Conservation (phyloP, 352 stramenopile genomes). For the Globisporangium nunn region DNA sequence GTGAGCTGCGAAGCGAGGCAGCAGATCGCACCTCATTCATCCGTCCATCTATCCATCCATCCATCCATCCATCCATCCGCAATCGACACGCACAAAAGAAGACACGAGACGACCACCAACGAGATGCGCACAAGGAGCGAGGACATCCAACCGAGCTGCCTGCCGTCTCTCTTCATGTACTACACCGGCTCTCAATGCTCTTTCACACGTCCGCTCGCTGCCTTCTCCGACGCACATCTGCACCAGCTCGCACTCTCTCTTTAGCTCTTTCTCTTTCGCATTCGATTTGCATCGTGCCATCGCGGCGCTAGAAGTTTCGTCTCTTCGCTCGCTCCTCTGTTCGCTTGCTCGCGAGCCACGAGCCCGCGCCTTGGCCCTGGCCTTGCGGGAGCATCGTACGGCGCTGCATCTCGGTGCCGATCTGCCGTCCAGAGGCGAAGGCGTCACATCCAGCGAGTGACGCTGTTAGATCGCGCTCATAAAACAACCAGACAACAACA, state of each 20-base stretch:
- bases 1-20: conserved; percentile 17
- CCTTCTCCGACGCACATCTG: no score
- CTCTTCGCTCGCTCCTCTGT: conserved; percentile 80
- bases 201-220: neutral
- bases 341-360: conserved; percentile 80
- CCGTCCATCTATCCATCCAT: no score
- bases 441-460: neutral
- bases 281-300: neutral
- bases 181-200: neutral
- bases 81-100: conserved; percentile 1
- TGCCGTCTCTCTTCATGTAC: no score
- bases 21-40: no score
- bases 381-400: conserved; percentile 82
- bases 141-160: no score
- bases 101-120: neutral
- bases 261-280: neutral
- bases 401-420: conserved; percentile 83
- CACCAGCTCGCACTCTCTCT: neutral
- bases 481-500: conserved; percentile 1
- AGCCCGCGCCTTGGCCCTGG: conserved; percentile 36
- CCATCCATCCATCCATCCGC: no score
- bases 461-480: neutral
- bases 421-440: no score
- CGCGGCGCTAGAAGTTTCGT: conserved; percentile 41
- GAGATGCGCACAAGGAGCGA: no score